Conservation (phyloP, 2,329 filamentous ascomycete genomes). For the Corinectria fuckeliana region DNA sequence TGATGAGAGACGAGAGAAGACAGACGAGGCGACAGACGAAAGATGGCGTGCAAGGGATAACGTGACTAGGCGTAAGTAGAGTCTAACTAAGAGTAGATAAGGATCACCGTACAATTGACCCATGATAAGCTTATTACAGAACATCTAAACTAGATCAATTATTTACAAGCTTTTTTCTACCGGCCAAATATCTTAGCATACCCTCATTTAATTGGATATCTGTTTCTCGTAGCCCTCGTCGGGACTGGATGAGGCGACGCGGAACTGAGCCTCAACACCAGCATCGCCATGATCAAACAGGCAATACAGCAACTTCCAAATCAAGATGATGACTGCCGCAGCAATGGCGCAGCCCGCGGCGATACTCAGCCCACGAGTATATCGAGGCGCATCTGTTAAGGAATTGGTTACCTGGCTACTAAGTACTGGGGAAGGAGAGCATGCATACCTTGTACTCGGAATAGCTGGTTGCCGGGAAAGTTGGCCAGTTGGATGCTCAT, state of each 20-base stretch:
- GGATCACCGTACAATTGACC: too few relatives aligned
- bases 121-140: too few relatives aligned
- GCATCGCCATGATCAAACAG: constrained; percentile 37
- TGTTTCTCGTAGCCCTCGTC: not conserved
- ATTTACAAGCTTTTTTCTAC: too few relatives aligned
- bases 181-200: too few relatives aligned
- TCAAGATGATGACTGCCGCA: constrained; percentile 34
- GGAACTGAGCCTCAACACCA: constrained; percentile 31
- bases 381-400: constrained; percentile 36
- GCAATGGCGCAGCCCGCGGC: constrained; percentile 36
- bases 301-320: constrained; percentile 41
- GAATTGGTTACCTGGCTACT: not conserved
- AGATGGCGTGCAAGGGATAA: too few relatives aligned
- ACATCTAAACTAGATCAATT: too few relatives aligned
- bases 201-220: too few relatives aligned
- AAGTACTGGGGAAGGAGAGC: not conserved
- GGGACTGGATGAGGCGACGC: too few relatives aligned
- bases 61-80: too few relatives aligned
- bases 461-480: constrained; percentile 41
- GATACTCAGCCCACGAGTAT: constrained; percentile 33
- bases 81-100: too few relatives aligned
- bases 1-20: too few relatives aligned
- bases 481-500: constrained; percentile 42
- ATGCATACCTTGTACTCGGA: constrained; percentile 32
- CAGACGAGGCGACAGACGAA: too few relatives aligned